Conservation (phyloP, 169 alveolate genomes). For the Cryptosporidium bovis region DNA sequence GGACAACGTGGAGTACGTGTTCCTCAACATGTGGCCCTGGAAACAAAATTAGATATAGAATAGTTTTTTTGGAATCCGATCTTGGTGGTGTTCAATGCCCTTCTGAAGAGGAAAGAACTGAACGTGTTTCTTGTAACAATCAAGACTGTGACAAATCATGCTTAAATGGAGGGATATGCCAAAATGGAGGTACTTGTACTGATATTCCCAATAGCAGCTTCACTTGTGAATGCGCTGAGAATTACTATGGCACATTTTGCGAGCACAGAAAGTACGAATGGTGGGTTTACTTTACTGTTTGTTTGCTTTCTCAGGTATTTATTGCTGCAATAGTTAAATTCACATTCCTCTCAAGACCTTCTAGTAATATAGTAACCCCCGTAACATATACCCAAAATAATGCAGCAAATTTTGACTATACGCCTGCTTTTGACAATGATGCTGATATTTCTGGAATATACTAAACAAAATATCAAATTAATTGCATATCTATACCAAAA, state of each 20-base stretch:
- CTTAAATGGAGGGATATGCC: slow-evolving; percentile 9
- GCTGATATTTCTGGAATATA: slow-evolving; percentile 40
- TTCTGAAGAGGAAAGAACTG: slow-evolving; percentile 24
- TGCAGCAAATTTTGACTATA: slow-evolving; percentile 5
- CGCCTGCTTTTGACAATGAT: slow-evolving; percentile 31
- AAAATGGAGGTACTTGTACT: slow-evolving; percentile 63
- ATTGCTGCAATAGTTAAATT: slow-evolving; percentile 59
- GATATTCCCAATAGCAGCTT: slow-evolving; percentile 53
- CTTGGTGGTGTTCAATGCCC: slow-evolving; percentile 73
- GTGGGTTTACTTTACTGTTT: slow-evolving; percentile 63
- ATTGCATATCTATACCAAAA: slow-evolving; percentile 1
- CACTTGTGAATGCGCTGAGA: slow-evolving; percentile 45
- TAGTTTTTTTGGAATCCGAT: slow-evolving; percentile 24
- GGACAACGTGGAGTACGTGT: slow-evolving; percentile 61
- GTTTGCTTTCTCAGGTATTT: slow-evolving; percentile 26
- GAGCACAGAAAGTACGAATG: slow-evolving; percentile 33
- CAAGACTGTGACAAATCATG: slow-evolving; percentile 55
- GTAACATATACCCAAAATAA: slow-evolving; percentile 22
- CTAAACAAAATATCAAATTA: background rate
- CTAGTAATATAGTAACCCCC: slow-evolving; percentile 24
- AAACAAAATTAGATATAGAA: slow-evolving; percentile 29
- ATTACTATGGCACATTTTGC: slow-evolving; percentile 58
- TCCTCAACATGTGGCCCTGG: slow-evolving; percentile 73
- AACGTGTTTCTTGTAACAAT: slow-evolving; percentile 27
- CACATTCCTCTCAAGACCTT: slow-evolving; percentile 37